Percentiles rank a stretch among this genome's conserved stretches.
Conservation (phyloP, 2,329 filamentous ascomycete species). For the Helminthosporium solani region DNA sequence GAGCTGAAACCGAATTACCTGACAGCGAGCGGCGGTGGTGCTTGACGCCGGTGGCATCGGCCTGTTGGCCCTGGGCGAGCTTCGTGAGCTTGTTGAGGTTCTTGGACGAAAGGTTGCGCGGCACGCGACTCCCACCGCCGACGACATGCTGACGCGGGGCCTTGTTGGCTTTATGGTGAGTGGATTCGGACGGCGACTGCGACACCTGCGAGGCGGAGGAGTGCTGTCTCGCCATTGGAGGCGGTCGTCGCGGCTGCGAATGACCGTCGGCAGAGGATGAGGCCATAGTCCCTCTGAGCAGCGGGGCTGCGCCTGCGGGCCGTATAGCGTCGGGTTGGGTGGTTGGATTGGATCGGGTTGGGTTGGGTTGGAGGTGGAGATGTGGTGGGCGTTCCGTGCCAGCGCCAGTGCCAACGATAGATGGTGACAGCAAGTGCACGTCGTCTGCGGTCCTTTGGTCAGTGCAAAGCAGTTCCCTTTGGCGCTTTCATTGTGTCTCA, state of each 20-base stretch:
- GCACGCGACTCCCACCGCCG: slow-evolving; percentile 41
- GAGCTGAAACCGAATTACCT: slow-evolving; percentile 37
- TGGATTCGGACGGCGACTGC: slow-evolving; percentile 40
- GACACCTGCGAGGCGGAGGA: slow-evolving; percentile 39
- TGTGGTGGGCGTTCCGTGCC: background rate
- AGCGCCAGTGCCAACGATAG: too few species aligned
- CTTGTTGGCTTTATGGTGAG: slow-evolving; percentile 32
- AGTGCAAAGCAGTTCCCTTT: background rate
- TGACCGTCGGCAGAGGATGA: slow-evolving; percentile 36
- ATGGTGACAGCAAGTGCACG: slow-evolving; percentile 1
- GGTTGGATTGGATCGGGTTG: too few species aligned
- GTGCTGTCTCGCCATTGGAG: slow-evolving; percentile 39
- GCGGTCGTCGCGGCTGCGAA: slow-evolving; percentile 40
- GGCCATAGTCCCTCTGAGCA: slow-evolving; percentile 37
- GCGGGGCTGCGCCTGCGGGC: slow-evolving; percentile 13
- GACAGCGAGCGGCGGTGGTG: slow-evolving; percentile 43
- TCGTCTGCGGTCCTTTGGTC: background rate
- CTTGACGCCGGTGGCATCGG: slow-evolving; percentile 29
- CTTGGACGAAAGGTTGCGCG: slow-evolving; percentile 44
- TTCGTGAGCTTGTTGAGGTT: slow-evolving; percentile 46
- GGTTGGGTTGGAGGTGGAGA: background rate
- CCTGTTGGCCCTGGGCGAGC: slow-evolving; percentile 26
- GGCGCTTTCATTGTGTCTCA: slow-evolving; percentile 13
- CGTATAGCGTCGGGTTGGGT: too few species aligned
- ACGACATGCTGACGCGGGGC: slow-evolving; percentile 44